These are phyloP conservation scores for Volutella citrinella DNA, from an alignment of 2,329 filamentous ascomycete species.

Conservation along the genomic window DNA sequence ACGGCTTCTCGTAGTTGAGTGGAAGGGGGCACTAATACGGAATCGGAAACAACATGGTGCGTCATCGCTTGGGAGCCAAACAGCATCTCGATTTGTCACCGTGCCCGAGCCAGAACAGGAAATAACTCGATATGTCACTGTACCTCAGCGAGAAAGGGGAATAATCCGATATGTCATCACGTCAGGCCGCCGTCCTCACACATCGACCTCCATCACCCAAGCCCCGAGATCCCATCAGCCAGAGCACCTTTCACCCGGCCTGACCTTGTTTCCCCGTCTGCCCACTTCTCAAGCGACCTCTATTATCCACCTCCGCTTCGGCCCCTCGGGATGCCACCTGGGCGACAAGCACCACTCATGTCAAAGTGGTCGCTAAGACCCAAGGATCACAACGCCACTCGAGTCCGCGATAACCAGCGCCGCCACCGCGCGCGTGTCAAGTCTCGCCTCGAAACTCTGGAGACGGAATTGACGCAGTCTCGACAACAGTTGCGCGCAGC, in stretches of 20 bases:
- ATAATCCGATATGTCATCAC: not conserved
- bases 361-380: constrained; percentile 11
- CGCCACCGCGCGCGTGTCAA: constrained; percentile 45
- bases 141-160: not conserved
- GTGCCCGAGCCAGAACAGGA: not conserved
- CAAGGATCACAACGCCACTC: constrained; percentile 28
- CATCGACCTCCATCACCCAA: not conserved
- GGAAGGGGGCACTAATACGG: not conserved
- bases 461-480: constrained; percentile 19
- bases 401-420: constrained; percentile 50
- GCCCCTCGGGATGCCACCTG: not conserved
- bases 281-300: not conserved
- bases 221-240: not conserved
- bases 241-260: not conserved
- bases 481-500: constrained; percentile 6
- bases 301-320: not conserved
- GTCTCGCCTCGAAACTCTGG: constrained; percentile 32
- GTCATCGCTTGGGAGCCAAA: not conserved
- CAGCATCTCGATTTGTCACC: not conserved
- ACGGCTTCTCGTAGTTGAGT: not conserved
- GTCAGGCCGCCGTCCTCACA: not conserved
- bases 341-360: constrained; percentile 1
- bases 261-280: not conserved
- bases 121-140: constrained; percentile 1
- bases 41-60: not conserved